Evolutionary conservation across 306 rosid species (phyloP), one percentile per base, ranked within the genome.

Genomic region (Vigna unguiculata): DNA sequence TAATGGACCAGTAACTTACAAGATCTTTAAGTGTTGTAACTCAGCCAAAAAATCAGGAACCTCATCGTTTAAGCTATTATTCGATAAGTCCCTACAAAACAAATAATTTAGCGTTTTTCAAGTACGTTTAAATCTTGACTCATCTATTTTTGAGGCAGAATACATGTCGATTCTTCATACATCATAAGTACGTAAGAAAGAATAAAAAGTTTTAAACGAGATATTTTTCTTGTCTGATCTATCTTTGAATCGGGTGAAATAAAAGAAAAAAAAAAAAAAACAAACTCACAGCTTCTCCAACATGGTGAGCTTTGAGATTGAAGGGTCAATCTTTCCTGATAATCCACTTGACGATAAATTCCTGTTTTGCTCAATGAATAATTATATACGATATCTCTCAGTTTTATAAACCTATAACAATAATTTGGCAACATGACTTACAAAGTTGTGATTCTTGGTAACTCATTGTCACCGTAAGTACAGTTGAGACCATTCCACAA

Each of bases 401-500:
- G 51, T 46, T 49, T 41, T 68, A 36, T 51, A 5, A 79, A 79
- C 19, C 11, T 9, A 36, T 57, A 70, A 24, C 25, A 51, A 36
- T 20, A 32, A 73, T 55, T 21, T 57, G 7, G 51, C 11, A 19
- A 69, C 40, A 71, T 4, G 9, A 80, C 88, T 81, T 74, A 87
- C 88, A 87, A 34, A 47, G 85, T 16, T 60, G 20, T 81, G 55
- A 89, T 79, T 80, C 93, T 53, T 1, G 89, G 83, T 11, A 71
- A 1, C 3, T 47, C 36, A 41, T 49, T 16, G 14, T 24, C 69
- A 17, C 8, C 2, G 19, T 58, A 40, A 45, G 47, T 64, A 76
- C 91, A 89, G 34, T 71, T 84, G 10, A 87, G 57, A 40, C 93
- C 88, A n/a, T 77, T 40, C 93, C 91, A 89, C 69, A 36, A 2